A percentile compares a stretch with the other conserved stretches of the same genome.
Conservation (phyloP, 352 stramenopile genomes). For the Globisporangium spinosum region DNA sequence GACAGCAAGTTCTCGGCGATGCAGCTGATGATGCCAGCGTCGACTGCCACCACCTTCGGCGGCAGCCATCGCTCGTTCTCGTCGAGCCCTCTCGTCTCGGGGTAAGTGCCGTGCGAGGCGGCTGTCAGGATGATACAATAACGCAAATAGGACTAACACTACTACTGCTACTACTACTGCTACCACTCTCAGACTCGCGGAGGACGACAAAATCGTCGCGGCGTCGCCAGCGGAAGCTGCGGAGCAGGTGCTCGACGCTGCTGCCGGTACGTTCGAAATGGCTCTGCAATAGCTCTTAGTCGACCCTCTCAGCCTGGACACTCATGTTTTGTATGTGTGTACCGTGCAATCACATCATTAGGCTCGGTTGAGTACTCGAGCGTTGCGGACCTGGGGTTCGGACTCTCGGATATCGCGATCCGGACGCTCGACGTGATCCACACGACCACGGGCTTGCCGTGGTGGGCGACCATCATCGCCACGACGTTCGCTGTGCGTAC, state of each 20-base stretch:
- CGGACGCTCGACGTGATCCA: constrained; percentile 74
- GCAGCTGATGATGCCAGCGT: constrained; percentile 33
- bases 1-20: constrained; percentile 39
- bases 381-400: constrained; percentile 63
- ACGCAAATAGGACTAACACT: neutral
- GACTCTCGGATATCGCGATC: constrained; percentile 71
- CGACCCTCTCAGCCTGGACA: neutral
- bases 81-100: constrained; percentile 36
- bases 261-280: constrained; percentile 23
- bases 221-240: constrained; percentile 39
- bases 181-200: constrained; percentile 23
- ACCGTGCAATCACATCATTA: constrained; percentile 13
- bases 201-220: constrained; percentile 46
- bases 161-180: neutral
- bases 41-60: constrained; percentile 34
- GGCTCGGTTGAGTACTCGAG: constrained; percentile 49
- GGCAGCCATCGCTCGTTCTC: constrained; percentile 52
- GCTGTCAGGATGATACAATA: neutral
- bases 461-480: constrained; percentile 85
- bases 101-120: constrained; percentile 24
- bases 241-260: constrained; percentile 44
- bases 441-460: constrained; percentile 73
- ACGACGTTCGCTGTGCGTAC: constrained; percentile 77
- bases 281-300: neutral
- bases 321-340: neutral